Base-by-base conservation (phyloP, 805 yeast genomes). In the Huiozyma sinensis region DNA sequence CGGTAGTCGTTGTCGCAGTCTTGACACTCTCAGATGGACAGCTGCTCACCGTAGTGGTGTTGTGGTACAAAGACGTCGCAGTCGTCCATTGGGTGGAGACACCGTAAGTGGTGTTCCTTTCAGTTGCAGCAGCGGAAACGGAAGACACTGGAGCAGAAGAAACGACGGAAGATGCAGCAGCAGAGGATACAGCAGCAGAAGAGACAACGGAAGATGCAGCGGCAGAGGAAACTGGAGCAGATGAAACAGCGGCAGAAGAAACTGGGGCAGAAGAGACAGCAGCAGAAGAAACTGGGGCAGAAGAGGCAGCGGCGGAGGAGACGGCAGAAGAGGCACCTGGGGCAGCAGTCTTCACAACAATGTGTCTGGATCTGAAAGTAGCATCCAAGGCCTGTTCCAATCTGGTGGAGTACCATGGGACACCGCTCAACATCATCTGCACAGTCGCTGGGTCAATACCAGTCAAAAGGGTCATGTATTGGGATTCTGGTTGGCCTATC, bases 381-480 rank as follows among this genome's bases (percentile, higher is more conserved):
- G 47, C 37, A 48, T 49, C 24, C 24, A 17, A 17, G 24, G 24
- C 24, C 24, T 17, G 24, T 17, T 17, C 24, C 17, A 59, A 34
- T 49, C 63, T 57, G 41, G 51, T 44, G 12, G 60, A 51, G 47
- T 58, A 63, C 67, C 67, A 63, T 52, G 68, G 65, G 31, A 63
- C 50, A 38, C 58, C 65, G 13, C 65, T 59, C 17, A 63, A 49
- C 50, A 58, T 52, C 6, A 59, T 33, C 7, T 56, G 52, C 29
- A 62, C 60, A 29, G 53, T 51, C 39, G 43, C 30, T 44, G 55
- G 46, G 44, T 62, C 60, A 36, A 63, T 49, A 40, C 47, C 44
- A n/a, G 46, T 17, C 45, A 48, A 56, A 42, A 55, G 47, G 9
- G 63, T 50, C 42, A 67, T 63, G 52, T 55, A 63, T 6, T 58